Conservation (phyloP, 179 eudicot species). For the Drosera spatulata region DNA sequence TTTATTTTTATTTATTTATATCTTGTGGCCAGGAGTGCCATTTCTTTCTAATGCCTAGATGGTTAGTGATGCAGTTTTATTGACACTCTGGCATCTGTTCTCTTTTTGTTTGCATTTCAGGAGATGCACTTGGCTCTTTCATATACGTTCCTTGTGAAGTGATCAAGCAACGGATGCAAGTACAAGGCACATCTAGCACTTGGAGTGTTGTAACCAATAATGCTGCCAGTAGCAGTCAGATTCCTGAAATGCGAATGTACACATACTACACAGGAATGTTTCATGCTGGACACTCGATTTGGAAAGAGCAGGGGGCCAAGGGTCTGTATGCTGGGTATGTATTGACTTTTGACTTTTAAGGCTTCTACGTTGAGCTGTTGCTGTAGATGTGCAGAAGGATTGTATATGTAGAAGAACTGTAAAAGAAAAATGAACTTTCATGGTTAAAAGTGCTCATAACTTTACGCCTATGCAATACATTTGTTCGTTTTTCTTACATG, state of each 20-base stretch:
- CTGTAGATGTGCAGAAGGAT: background rate
- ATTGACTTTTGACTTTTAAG: conserved; percentile 1
- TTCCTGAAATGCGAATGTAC: conserved; percentile 54
- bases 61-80: too few relatives aligned
- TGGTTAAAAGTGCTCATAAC: background rate
- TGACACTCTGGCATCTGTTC: background rate
- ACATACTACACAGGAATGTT: conserved; percentile 83
- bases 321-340: conserved; percentile 90
- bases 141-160: conserved; percentile 95
- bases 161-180: conserved; percentile 95
- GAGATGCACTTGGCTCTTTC: conserved; percentile 86
- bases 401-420: background rate
- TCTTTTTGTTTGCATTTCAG: conserved; percentile 22
- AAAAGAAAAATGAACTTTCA: background rate
- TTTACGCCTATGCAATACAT: background rate
- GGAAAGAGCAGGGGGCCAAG: conserved; percentile 81
- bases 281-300: conserved; percentile 87
- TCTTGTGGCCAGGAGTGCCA: too few relatives aligned
- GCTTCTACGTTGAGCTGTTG: background rate
- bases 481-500: background rate
- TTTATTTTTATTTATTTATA: too few relatives aligned
- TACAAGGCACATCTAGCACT: conserved; percentile 71
- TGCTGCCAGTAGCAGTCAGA: conserved; percentile 20
- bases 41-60: too few relatives aligned
- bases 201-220: conserved; percentile 61